A percentile compares a stretch with the other conserved stretches of the same genome.
phyloP scores from a whole-genome alignment of 2,329 filamentous ascomycete species.

The Apiospora saccharicola region DNA sequence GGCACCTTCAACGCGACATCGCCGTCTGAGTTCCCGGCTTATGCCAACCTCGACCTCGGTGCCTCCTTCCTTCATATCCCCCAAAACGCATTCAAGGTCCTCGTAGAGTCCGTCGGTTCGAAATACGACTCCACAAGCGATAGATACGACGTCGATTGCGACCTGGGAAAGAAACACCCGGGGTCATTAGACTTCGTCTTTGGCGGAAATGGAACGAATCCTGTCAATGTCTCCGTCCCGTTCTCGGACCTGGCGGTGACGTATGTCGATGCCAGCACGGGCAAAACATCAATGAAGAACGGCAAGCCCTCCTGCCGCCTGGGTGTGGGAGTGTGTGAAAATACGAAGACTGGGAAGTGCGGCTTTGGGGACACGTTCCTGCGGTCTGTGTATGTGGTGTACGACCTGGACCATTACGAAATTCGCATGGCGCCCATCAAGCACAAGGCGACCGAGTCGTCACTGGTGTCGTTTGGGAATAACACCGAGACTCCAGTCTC shows the following conservation, averaged over 20 bases:
- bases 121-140: not conserved
- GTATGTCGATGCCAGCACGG: not conserved
- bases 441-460: conserved; percentile 23
- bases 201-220: conserved; percentile 16
- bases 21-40: conserved; percentile 8
- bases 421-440: conserved; percentile 23
- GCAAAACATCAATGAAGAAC: not conserved
- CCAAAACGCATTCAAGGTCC: not conserved
- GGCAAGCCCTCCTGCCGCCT: conserved; percentile 16
- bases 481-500: conserved; percentile 10
- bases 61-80: conserved; percentile 22
- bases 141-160: conserved; percentile 14
- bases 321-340: conserved; percentile 19
- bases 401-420: conserved; percentile 22
- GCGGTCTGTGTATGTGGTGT: conserved; percentile 24
- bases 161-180: conserved; percentile 1
- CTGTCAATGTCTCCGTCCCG: conserved; percentile 15
- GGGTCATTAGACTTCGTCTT: conserved; percentile 22
- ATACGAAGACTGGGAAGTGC: conserved; percentile 11
- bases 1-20: conserved; percentile 20
- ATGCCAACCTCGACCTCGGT: conserved; percentile 21
- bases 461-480: conserved; percentile 15
- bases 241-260: conserved; percentile 23
- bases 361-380: conserved; percentile 23
- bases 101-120: conserved; percentile 1